Percentiles rank a stretch among this genome's conserved stretches.
Evolutionary conservation across 169 alveolate species (phyloP).

Genomic region (Eimeria acervulina): DNA sequence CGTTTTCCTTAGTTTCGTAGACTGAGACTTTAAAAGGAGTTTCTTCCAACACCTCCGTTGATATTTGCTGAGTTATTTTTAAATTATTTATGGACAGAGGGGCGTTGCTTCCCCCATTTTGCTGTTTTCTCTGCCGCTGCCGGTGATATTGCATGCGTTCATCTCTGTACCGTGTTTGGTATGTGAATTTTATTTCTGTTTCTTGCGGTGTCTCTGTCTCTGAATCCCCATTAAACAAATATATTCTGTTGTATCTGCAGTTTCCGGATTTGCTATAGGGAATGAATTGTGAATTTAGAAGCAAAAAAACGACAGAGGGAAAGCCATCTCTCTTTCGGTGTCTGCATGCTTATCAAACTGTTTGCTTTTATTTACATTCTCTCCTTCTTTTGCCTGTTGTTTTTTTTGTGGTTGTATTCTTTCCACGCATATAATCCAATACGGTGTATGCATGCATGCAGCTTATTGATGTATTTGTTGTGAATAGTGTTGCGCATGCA

Average conservation of each 20-base stretch:
- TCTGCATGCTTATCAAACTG: not conserved
- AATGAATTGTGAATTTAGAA: too few species aligned
- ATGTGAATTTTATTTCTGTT: too few species aligned
- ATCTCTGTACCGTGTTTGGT: too few species aligned
- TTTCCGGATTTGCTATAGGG: not conserved
- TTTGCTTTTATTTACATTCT: not conserved
- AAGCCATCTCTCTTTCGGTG: too few species aligned
- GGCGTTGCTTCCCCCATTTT: not conserved
- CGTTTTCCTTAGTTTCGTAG: not conserved
- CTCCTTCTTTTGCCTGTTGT: not conserved
- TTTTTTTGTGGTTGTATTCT: not conserved
- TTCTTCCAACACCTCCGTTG: not conserved
- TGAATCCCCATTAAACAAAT: too few species aligned
- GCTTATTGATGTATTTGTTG: too few species aligned
- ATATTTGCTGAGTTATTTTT: not conserved
- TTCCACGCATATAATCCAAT: too few species aligned
- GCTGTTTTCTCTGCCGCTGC: not conserved
- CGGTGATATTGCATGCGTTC: not conserved
- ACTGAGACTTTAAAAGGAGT: not conserved
- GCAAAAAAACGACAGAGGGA: too few species aligned
- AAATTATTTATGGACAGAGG: not conserved
- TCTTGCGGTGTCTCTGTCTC: too few species aligned
- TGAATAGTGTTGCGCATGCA: too few species aligned
- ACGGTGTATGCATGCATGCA: too few species aligned
- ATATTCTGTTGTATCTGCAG: not conserved